phyloP scores from a whole-genome alignment of 108 stramenopile genomes.

The Fragilariopsis cylindrus region DNA sequence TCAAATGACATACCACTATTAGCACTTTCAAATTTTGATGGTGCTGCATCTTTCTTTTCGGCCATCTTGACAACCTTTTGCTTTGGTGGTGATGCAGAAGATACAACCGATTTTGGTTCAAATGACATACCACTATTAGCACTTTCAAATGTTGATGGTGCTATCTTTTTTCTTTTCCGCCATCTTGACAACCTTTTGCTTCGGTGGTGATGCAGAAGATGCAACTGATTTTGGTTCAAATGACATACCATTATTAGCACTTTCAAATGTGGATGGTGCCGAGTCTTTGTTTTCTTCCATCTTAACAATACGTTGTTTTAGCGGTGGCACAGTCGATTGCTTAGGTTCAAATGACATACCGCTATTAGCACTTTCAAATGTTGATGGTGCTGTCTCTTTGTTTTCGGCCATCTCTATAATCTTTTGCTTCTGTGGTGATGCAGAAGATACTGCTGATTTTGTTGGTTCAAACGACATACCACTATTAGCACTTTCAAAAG shows the following conservation, averaged over 20 bases:
- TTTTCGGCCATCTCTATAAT: too few species aligned
- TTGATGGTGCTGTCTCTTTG: neutral
- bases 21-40: slow-evolving; percentile 1
- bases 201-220: neutral
- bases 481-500: neutral
- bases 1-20: slow-evolving; percentile 6
- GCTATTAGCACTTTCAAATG: neutral
- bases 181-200: neutral
- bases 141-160: slow-evolving; percentile 8
- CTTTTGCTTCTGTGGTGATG: neutral
- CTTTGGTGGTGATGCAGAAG: neutral
- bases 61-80: neutral
- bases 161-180: neutral
- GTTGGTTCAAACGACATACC: slow-evolving; percentile 3
- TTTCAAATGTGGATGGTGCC: slow-evolving; percentile 1
- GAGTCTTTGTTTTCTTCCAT: neutral
- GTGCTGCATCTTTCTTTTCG: neutral
- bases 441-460: too few species aligned
- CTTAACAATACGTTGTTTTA: neutral
- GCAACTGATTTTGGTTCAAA: neutral
- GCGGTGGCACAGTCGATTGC: too few species aligned
- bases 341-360: slow-evolving; percentile 9
- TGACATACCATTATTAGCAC: neutral
- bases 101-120: neutral
- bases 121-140: neutral